Base-by-base conservation (phyloP, 805 yeast genomes). In the Ogataea salicorniae region DNA sequence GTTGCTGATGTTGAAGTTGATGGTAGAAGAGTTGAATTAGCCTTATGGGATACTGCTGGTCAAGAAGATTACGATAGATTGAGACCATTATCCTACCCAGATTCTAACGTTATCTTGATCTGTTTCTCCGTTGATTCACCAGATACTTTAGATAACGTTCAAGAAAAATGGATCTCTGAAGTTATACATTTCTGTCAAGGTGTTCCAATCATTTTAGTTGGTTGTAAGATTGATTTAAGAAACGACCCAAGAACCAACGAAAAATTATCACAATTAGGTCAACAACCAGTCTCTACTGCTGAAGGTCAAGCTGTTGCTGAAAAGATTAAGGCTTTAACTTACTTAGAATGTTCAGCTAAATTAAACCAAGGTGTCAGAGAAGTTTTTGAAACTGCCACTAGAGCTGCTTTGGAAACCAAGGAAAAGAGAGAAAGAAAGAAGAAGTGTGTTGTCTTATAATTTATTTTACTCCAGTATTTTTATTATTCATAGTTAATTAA, bases 1-100 rank as follows among this genome's bases (percentile, higher is more conserved):
- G 97, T 92, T 60, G 95, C 97, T 41, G 97, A 90, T 68, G 97
- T 92, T 49, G 96, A 82, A 64, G 84, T 85, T 49, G 92, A 86
- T 61, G 95, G 95, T 43, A 86, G 92, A 70, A 80, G 87, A 66
- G 97, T 92, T 49, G 96, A 91, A 68, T 75, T 90, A 69, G 96
- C 96, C 7, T 75, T 90, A 57, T 90, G 97, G 97, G 97, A 90
- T 89, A 90, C 97, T 58, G 96, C 97, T 47, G 97, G 97, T 56
- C 97, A 90, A 79, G 97, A 90, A 76, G 97, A 91, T 74, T 90
- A 90, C 67, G 96, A 89, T 70, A 86, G 96, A 70, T 75, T 88
- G 59, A 84, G 96, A 72, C 96, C 96, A 39, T 74, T 88, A 55
- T 84, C 92, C 14, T 90, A 90, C 70, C 96, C 96, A 52, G 96